Conservation (phyloP, 2,329 filamentous ascomycete genomes). For the Aspergillus sp. region DNA sequence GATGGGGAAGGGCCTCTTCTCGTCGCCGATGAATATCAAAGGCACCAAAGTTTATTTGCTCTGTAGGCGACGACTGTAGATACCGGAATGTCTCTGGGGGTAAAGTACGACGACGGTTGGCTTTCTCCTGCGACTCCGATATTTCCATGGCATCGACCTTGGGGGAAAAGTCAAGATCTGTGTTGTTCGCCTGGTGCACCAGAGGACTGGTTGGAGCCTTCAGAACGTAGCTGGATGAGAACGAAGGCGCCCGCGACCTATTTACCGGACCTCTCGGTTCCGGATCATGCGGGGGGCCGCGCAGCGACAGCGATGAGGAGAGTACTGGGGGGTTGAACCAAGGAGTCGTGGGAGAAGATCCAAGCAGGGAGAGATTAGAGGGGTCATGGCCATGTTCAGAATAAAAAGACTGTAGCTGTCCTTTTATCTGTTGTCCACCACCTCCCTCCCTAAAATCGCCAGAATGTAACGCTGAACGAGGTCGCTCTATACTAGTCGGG, state of each 20-base stretch:
- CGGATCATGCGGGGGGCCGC: slow-evolving; percentile 11
- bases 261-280: slow-evolving; percentile 11
- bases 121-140: slow-evolving; percentile 39
- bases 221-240: slow-evolving; percentile 73
- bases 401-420: slow-evolving; percentile 18
- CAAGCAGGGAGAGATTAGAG: slow-evolving; percentile 15
- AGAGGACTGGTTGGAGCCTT: slow-evolving; percentile 87
- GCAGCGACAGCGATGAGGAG: slow-evolving; percentile 9
- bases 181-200: slow-evolving; percentile 79
- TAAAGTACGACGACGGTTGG: slow-evolving; percentile 63
- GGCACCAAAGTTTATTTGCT: slow-evolving; percentile 37
- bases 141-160: slow-evolving; percentile 49
- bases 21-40: slow-evolving; percentile 46
- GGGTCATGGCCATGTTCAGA: slow-evolving; percentile 11
- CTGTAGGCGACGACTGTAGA: slow-evolving; percentile 39
- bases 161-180: slow-evolving; percentile 61
- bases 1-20: slow-evolving; percentile 59
- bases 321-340: slow-evolving; percentile 42
- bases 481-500: slow-evolving; percentile 66
- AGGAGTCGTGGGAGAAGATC: slow-evolving; percentile 51
- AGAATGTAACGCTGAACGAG: slow-evolving; percentile 64
- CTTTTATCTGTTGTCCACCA: slow-evolving; percentile 13
- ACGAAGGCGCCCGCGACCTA: slow-evolving; percentile 50
- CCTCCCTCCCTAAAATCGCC: slow-evolving; percentile 53
- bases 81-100: slow-evolving; percentile 54